Base-by-base conservation (phyloP, 1,284 basidiomycete genomes). In the Tilletia caries region DNA sequence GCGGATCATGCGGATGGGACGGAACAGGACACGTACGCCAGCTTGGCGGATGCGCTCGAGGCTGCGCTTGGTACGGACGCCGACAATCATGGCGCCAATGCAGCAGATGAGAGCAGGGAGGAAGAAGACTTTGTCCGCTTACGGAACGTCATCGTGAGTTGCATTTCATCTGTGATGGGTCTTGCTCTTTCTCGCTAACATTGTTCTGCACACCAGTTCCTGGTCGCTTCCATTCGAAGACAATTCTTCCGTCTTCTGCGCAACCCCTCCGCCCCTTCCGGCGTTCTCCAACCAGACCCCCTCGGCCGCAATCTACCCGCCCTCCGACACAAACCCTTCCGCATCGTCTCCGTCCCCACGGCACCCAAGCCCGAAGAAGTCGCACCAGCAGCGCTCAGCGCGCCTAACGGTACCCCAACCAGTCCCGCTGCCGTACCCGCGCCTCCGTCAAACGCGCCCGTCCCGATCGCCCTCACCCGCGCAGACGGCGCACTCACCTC, bases 51-150 rank as follows among this genome's bases (percentile, higher is more conserved):
- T 34, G 58, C 58, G n/a, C 58, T 62, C 5, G 58, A 62, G 13
- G 58, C 58, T 20, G 58, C 58, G 13, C 58, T 62, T 8, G 29
- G 27, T 13, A 34, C 58, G 6, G 32, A 10, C 13, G 58, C 27
- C 10, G 27, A 29, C 4, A 34, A 20, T 32, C 12, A 25, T 18
- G 10, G n/a, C 32, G 18, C 3, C 32, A 10, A 29, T 15, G 58
- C 58, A 3, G 58, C 58, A 23, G 58, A 62, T 18, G 58, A 62
- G 32, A 62, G 58, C 58, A 62, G 58, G 18, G 58, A 62, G n/a
- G 58, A 62, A 23, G 58, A 62, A 29, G 58, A 62, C 29, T 62
- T 62, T 34, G 58, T 62, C 33, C 58, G 58, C 18, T 29, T 62
- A 37, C 58, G 58, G 32, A 62, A 62, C 33, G 58, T 62, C 32